Base-by-base conservation (phyloP, 2,329 filamentous ascomycete species). In the Sordariomycetes sp. region DNA sequence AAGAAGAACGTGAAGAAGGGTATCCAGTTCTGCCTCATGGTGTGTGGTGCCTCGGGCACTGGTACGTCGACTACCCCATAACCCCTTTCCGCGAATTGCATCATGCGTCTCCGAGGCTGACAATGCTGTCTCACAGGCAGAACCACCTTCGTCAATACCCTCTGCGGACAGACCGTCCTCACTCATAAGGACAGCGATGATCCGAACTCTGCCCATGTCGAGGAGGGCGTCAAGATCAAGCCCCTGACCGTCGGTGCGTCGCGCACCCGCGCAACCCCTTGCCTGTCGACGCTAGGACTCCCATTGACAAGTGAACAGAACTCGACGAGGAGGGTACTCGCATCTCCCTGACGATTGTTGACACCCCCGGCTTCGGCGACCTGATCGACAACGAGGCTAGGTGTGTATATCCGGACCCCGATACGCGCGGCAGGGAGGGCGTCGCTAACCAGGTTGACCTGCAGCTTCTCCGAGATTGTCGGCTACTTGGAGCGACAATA, bases 1-100 rank as follows among this genome's bases (percentile, higher is more conserved):
- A 99, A 99, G 92, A 99, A 99, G 89, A 97, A 99, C 83, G 92
- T 99, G 78, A 96, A 96, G 88, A 96, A 96, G 84, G 94, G 94
- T 71, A 97, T 99, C 71, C 94, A 99, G 81, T 99, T 99, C 80
- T 97, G 91, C 75, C 77, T 99, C 83, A 99, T 99, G 94, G 94
- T 99, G 69, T 97, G 94, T 72, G 94, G 94, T 79, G 94, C 94
- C 71, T 97, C 92, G 66, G 94, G 94, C 74, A 97, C 94, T 75
- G 94, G 90, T 96, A 84, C 69, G 81, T 76, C 59, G 60, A 24
- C n/a, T 12, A 50, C 45, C 45, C n/a, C 45, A 10, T 8, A 24
- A 5, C 45, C 45, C 45, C 20, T 50, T 50, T 50, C 45, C 45
- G 20, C 22, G 22, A 3, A 10, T 22, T 24, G 8, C n/a, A 50